Evolutionary conservation across 306 rosid genomes (phyloP), one percentile per base, ranked within the genome.

Genomic region (Myrica gale): DNA sequence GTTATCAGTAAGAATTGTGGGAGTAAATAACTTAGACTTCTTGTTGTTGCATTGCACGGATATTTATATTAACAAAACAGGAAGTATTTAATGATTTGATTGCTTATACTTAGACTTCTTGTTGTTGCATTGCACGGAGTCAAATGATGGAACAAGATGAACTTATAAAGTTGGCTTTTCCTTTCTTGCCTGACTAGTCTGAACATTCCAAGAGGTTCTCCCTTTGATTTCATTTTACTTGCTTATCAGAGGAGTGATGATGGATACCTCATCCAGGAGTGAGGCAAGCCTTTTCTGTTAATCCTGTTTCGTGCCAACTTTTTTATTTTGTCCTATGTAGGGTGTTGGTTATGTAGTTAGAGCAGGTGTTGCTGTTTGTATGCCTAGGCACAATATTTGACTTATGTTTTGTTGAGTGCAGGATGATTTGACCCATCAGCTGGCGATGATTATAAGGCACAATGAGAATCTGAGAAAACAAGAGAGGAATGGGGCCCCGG

Each of bases 361-460:
- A 26, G 60, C 68, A 54, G 26, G 23, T 54, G 51, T 53, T 77
- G 42, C 26, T n/a, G n/a, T n/a, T n/a, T n/a, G n/a, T n/a, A n/a
- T n/a, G n/a, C n/a, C n/a, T n/a, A n/a, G n/a, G n/a, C n/a, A n/a
- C n/a, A n/a, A n/a, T n/a, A n/a, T n/a, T n/a, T n/a, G n/a, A n/a
- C n/a, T n/a, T n/a, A n/a, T n/a, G n/a, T n/a, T n/a, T n/a, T n/a
- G n/a, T n/a, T 61, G 74, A 26, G 5, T 83, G 74, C 74, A 95
- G 99, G 99, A 95, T 80, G 99, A 95, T 87, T 84, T 95, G 68
- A 95, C 99, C 70, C 99, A 95, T 88, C 99, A 95, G 83, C 77
- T 95, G 80, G 99, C 99, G 12, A 92, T 95, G 99, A 95, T 95
- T 72, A 95, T 95, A 71, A 89, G 98, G 77, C 98, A 92, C 87